Base-by-base conservation (phyloP, 225 moss, liverwort and hornwort species). In the Pleurozium schreberi region DNA sequence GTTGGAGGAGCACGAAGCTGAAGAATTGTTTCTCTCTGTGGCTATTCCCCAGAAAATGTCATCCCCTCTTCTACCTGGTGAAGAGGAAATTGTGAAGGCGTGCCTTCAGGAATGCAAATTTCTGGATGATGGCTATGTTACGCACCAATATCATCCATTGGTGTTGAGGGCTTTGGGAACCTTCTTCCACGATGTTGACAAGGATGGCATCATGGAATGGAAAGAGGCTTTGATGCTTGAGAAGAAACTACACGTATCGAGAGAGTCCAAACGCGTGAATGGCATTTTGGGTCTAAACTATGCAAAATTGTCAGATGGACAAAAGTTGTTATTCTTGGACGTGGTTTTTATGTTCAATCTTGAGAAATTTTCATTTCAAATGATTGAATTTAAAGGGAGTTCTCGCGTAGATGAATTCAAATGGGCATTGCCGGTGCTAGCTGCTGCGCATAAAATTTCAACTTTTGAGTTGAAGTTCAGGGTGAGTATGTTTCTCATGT, bases 361-460 rank as follows among this genome's bases (percentile, higher is more conserved):
- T 8, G 22, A 52, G 21, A 9, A 21, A 2, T 52, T 22, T 21
- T 34, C 0, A 0, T 3, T 33, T 18, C 12, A 18, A 18, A 11
- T 2, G 0, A 18, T 11, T 19, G 19, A 1, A 33, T 0, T 1
- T 31, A 4, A 0, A 1, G 0, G 0, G 12, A 12, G 75, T 2
- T 5, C 0, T 75, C 53, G 26, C 68, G 31, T 27, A 20, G 20
- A 26, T 55, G 6, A 18, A 2, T 31, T 0, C 7, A 0, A 57
- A 15, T 40, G 21, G 26, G 13, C 5, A 3, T 30, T 84, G 42
- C 43, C 31, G 13, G 1, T 31, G 70, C 2, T 84, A 55, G 70
- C 70, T 6, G 14, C 31, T 25, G 1, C 61, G 45, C 85, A 74
- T 60, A 36, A 36, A 74, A 59, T 85, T 31, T 73, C 85, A 0